Base-by-base conservation (phyloP, 2,329 filamentous ascomycete species). In the Drechslerella stenobrocha region DNA sequence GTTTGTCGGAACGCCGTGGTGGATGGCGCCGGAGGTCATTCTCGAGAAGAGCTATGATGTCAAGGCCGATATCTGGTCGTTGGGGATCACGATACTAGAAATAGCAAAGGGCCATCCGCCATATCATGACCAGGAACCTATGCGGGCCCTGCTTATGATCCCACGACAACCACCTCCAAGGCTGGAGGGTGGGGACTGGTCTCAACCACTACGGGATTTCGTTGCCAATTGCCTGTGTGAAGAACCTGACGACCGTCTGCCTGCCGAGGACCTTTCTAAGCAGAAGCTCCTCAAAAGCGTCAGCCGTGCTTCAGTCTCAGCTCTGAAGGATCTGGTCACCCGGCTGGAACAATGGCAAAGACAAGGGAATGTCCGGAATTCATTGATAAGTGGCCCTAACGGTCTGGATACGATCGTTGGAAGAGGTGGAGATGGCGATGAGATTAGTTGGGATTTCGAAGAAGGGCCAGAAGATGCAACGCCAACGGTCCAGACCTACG, bases 11-110 rank as follows among this genome's bases (percentile, higher is more conserved):
- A 93, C 89, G 0, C 86, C 87, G 2, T 85, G 91, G 76, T 93
- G 88, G 87, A 91, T 93, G 88, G 87, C 89, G 0, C 88, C 87
- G 0, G 89, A 93, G 73, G 80, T 92, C 9, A 86, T 88, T 71
- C 83, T 86, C 60, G 80, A 82, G 34, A 79, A 82, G 2, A 46
- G 82, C 7, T 83, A 84, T 3, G 88, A 88, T 74, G 86, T 86
- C 63, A 86, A 84, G 73, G 84, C 87, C 42, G 89, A 93, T 72
- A 90, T 91, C 51, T 93, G 89, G 89, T 88, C 89, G 1, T 90
- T 89, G 74, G 89, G 89, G 1, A 87, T 88, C 69, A 87, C 90
- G 75, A 80, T 90, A 1, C 90, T 84, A 73, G 89, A 93, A 76
- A 88, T 92, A 75, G 88, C 89, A 0, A 89, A 87, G 2, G 89